These are phyloP conservation scores for Phialocephala subalpina DNA, from an alignment of 2,329 filamentous ascomycete genomes.

Conservation along the genomic window DNA sequence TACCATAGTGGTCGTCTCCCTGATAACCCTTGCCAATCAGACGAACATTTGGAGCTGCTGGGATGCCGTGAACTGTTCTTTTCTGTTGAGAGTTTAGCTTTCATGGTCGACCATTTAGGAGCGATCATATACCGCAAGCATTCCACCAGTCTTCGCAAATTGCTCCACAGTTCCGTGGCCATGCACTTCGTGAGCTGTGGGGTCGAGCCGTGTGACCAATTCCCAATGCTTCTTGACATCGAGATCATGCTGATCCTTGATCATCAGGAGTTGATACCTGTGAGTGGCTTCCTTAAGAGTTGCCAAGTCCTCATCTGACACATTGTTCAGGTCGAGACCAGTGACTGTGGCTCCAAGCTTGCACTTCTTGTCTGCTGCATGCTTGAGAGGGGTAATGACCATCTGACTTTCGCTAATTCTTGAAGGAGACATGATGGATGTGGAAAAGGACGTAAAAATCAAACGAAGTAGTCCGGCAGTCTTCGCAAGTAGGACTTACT, in stretches of 20 bases:
- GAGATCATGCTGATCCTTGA: conserved; percentile 52
- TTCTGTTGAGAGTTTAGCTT: conserved; percentile 34
- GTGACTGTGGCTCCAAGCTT: conserved; percentile 48
- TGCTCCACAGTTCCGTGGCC: conserved; percentile 52
- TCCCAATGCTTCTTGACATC: conserved; percentile 54
- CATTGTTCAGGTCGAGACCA: conserved; percentile 48
- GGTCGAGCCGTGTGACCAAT: conserved; percentile 53
- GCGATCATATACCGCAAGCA: conserved; percentile 45
- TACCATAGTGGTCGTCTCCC: conserved; percentile 52
- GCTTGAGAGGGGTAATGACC: conserved; percentile 31
- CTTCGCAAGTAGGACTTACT: background rate
- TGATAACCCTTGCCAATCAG: conserved; percentile 55
- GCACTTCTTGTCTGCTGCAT: conserved; percentile 36
- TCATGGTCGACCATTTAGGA: conserved; percentile 2
- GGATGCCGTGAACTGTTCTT: conserved; percentile 48
- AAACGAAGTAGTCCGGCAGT: background rate
- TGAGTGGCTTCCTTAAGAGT: conserved; percentile 50
- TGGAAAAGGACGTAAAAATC: background rate
- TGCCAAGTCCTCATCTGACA: conserved; percentile 48
- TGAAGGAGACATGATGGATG: conserved; percentile 32
- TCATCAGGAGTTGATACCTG: conserved; percentile 52
- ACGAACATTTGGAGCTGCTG: conserved; percentile 53
- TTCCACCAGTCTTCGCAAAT: conserved; percentile 50
- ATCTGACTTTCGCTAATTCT: conserved; percentile 24
- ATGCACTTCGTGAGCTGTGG: conserved; percentile 49